phyloP scores from a whole-genome alignment of 139 green algal species.

The Chlorella sorokiniana region DNA sequence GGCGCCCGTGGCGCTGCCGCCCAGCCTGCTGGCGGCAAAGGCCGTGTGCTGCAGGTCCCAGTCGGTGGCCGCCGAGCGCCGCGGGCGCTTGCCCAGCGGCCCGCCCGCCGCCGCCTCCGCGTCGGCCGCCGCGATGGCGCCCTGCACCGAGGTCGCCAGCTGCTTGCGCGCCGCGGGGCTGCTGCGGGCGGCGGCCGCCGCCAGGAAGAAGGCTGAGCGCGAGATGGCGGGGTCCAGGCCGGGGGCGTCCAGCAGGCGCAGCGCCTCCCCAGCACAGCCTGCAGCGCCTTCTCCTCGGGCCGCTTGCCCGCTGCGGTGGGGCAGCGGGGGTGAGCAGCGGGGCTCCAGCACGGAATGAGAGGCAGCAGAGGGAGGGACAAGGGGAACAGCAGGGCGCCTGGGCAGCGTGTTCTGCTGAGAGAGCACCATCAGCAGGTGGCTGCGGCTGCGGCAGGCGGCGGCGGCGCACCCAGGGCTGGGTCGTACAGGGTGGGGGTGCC shows the following conservation, averaged over 20 bases:
- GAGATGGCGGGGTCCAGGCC: conserved; percentile 20
- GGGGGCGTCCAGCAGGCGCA: conserved; percentile 21
- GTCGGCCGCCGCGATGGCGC: conserved; percentile 35
- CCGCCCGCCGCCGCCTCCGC: not conserved
- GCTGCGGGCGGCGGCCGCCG: conserved; percentile 24
- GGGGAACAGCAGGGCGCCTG: too few relatives aligned
- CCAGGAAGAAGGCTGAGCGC: conserved; percentile 22
- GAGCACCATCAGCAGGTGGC: not conserved
- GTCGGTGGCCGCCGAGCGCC: not conserved
- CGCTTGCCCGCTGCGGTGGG: conserved; percentile 16
- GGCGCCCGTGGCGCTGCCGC: not conserved
- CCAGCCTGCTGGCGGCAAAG: conserved; percentile 33
- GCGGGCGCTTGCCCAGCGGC: conserved; percentile 6
- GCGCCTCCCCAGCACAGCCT: conserved; percentile 29
- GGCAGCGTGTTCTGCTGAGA: too few relatives aligned
- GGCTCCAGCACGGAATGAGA: too few relatives aligned
- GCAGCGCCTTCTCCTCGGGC: conserved; percentile 28
- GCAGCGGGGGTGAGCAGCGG: not conserved
- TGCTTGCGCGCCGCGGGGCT: conserved; percentile 24
- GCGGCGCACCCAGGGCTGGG: not conserved
- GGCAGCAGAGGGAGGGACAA: not conserved
- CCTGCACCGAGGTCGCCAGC: conserved; percentile 21
- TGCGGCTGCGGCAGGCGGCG: not conserved
- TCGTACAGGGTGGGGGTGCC: conserved; percentile 51
- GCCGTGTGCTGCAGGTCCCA: conserved; percentile 52